Base-by-base conservation (phyloP, 2,329 filamentous ascomycete species). In the Hypoxylon sp. region DNA sequence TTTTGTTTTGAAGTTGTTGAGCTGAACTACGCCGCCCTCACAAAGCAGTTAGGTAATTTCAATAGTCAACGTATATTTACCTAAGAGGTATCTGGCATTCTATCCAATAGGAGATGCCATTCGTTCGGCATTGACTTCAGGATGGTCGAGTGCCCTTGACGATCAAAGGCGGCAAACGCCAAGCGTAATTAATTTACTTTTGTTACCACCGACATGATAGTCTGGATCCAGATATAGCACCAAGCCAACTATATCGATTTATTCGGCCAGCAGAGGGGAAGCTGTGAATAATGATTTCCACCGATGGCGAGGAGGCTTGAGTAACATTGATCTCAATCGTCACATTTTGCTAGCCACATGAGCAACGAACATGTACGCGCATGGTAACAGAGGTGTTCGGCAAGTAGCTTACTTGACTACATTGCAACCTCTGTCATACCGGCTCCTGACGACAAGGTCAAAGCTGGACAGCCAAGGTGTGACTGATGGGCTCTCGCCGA, bases 171-270 rank as follows among this genome's bases (percentile, higher is more conserved):
- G 47, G 46, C 33, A 48, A 57, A 60, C 35, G 60, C 60, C 60
- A 63, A 63, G 60, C 20, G 13, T 31, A 27, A 40, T 63, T 63
- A 58, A 60, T 57, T 63, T 57, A 60, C 54, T 50, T 50, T 37
- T 48, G 21, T 24, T 58, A 55, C 53, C 27, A 58, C 49, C 53
- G 53, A 47, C 53, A 43, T 38, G 23, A 27, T 29, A 54, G 52
- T 49, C 42, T 47, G 60, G 60, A 41, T 55, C n/a, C 57, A 57
- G 47, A 60, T 63, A 63, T 63, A 63, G 57, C 49, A 63, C 42
- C 45, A 57, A 37, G 46, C 60, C 57, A 63, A 58, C 57, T 45
- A 47, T 41, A 60, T 27, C 21, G 52, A 57, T 45, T 43, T 55
- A 29, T 55, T 58, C 26, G 42, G 43, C 46, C 45, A 42, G 46